These are phyloP conservation scores for Eimeria maxima DNA, from an alignment of 169 alveolate species.

Conservation along the genomic window DNA sequence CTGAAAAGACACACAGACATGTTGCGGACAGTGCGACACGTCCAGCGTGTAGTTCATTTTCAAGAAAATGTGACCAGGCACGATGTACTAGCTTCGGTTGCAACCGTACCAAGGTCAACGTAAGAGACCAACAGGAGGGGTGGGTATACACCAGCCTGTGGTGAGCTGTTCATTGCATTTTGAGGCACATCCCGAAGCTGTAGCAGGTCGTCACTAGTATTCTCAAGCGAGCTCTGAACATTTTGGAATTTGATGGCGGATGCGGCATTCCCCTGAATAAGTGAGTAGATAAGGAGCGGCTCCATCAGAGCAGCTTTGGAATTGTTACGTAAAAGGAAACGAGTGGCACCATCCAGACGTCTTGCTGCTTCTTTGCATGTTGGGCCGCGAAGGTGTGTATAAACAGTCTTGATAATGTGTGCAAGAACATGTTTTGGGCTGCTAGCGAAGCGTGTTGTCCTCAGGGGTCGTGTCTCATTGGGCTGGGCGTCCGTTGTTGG, in stretches of 20 bases:
- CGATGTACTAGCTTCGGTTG: not conserved
- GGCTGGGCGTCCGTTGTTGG: not conserved
- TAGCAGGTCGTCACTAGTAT: not conserved
- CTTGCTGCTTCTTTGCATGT: constrained; percentile 12
- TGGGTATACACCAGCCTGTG: constrained; percentile 8
- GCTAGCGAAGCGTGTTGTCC: not conserved
- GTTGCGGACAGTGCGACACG: not conserved
- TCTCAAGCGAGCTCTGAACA: not conserved
- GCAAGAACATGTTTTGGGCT: constrained; percentile 50
- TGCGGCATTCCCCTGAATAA: constrained; percentile 53
- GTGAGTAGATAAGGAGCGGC: constrained; percentile 27
- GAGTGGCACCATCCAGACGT: constrained; percentile 38
- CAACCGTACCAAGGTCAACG: constrained; percentile 49
- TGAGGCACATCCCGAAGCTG: not conserved
- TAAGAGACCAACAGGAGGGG: not conserved
- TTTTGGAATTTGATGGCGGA: constrained; percentile 8
- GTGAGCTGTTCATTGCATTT: not conserved
- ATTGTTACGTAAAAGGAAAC: constrained; percentile 39
- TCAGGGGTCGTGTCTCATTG: not conserved
- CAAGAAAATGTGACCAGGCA: not conserved
- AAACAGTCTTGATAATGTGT: not conserved
- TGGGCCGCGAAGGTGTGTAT: constrained; percentile 21
- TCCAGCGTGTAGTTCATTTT: too few species aligned
- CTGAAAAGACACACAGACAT: constrained; percentile 15
- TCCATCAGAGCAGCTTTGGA: constrained; percentile 62